phyloP scores from a whole-genome alignment of 352 stramenopile genomes.

The Thalassiosira exigua region DNA sequence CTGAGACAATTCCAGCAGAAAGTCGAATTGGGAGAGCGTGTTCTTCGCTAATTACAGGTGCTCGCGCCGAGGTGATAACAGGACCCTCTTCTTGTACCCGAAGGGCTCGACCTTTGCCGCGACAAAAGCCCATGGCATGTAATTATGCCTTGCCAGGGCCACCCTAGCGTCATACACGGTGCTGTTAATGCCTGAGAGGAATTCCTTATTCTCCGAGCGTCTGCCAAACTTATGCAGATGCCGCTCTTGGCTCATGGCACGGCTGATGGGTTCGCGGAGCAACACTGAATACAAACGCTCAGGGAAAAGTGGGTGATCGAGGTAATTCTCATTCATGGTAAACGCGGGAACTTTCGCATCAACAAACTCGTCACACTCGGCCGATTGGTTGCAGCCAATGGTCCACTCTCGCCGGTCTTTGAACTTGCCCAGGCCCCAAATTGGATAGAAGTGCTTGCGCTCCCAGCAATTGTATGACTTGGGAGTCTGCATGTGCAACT shows the following conservation, averaged over 20 bases:
- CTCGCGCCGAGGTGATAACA: neutral
- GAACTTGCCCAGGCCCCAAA: conserved; percentile 3
- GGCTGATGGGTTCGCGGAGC: conserved; percentile 19
- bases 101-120: neutral
- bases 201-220: no score
- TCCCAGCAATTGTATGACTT: conserved; percentile 31
- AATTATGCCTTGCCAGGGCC: conserved; percentile 22
- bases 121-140: conserved; percentile 38
- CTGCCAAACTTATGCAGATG: conserved; percentile 2
- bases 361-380: conserved; percentile 8
- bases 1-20: conserved; percentile 24
- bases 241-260: conserved; percentile 32
- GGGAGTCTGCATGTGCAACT: neutral
- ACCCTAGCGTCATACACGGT: neutral
- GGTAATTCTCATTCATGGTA: conserved; percentile 52
- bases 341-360: conserved; percentile 24
- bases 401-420: neutral
- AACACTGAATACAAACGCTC: conserved; percentile 31
- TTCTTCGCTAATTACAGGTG: conserved; percentile 33
- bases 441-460: conserved; percentile 17
- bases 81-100: neutral
- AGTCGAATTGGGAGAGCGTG: conserved; percentile 32
- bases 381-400: no score
- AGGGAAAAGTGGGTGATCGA: conserved; percentile 33
- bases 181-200: no score